Percentiles rank a stretch among this genome's conserved stretches.
Evolutionary conservation across 2,329 filamentous ascomycete species (phyloP).

Genomic region (Sclerotinia trifoliorum): DNA sequence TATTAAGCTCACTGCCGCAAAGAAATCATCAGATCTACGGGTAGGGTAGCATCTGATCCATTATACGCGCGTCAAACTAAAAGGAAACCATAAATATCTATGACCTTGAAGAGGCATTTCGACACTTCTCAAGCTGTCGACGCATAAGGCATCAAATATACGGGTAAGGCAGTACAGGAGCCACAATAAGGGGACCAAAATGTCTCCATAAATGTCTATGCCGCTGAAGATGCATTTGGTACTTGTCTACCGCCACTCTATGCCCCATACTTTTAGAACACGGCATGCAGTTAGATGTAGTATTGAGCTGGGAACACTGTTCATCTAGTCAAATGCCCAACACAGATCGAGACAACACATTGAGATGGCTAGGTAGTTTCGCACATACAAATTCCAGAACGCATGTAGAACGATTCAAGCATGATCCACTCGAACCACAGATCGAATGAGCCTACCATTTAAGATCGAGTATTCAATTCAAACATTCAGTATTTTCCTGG

Average conservation of each 20-base stretch:
- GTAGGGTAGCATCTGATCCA: neutral
- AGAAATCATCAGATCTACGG: neutral
- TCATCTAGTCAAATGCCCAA: neutral
- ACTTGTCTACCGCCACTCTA: neutral
- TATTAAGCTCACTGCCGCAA: neutral
- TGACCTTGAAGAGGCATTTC: too few relatives aligned
- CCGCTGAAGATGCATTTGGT: neutral
- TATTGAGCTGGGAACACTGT: too few relatives aligned
- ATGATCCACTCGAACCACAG: neutral
- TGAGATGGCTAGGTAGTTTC: neutral
- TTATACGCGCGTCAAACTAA: neutral
- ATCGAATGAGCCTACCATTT: too few relatives aligned
- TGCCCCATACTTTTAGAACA: neutral
- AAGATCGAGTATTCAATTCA: too few relatives aligned
- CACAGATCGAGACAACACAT: neutral
- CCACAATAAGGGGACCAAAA: too few relatives aligned
- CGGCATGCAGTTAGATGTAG: too few relatives aligned
- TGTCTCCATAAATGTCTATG: too few relatives aligned
- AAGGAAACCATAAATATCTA: neutral
- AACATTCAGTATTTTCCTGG: too few relatives aligned
- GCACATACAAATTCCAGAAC: neutral
- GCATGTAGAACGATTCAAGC: neutral
- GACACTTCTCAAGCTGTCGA: too few relatives aligned
- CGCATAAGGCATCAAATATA: too few relatives aligned
- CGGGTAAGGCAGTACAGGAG: too few relatives aligned